These are phyloP conservation scores for Fraxinus nigra DNA, from an alignment of 305 asterid species.

Conservation along the genomic window DNA sequence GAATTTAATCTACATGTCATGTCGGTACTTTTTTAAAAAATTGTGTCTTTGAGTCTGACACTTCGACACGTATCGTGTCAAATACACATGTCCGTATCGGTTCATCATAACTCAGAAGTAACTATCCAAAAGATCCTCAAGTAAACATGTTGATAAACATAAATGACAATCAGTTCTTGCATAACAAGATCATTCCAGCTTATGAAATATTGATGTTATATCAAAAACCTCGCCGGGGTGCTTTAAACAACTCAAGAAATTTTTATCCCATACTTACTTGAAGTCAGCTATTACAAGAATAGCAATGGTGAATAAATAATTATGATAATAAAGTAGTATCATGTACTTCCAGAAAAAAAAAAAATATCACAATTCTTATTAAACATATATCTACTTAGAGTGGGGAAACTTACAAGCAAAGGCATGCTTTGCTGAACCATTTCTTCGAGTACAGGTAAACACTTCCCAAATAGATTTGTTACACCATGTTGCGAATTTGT, in stretches of 20 bases:
- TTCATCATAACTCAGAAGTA: not conserved
- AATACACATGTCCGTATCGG: not conserved
- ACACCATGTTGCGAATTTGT: slow-evolving; percentile 97
- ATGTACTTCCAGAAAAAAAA: not conserved
- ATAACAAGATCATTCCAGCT: not conserved
- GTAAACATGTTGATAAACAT: not conserved
- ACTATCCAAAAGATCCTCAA: not conserved
- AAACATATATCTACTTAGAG: not conserved
- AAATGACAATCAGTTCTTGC: not conserved
- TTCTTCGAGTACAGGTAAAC: slow-evolving; percentile 88
- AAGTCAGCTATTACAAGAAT: not conserved
- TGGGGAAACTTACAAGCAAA: slow-evolving; percentile 54
- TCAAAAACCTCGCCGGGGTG: not conserved
- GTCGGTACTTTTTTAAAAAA: too few relatives aligned
- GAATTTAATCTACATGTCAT: too few relatives aligned
- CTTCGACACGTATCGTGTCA: too few relatives aligned
- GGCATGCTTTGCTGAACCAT: slow-evolving; percentile 87
- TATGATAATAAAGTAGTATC: not conserved
- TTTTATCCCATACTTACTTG: not conserved
- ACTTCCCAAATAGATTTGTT: slow-evolving; percentile 84
- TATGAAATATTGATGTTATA: not conserved
- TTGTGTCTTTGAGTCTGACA: too few relatives aligned
- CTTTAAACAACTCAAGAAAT: not conserved
- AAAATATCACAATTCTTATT: not conserved
- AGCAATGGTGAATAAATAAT: not conserved